Conservation (phyloP, 306 rosid species). For the Lupinus albus region DNA sequence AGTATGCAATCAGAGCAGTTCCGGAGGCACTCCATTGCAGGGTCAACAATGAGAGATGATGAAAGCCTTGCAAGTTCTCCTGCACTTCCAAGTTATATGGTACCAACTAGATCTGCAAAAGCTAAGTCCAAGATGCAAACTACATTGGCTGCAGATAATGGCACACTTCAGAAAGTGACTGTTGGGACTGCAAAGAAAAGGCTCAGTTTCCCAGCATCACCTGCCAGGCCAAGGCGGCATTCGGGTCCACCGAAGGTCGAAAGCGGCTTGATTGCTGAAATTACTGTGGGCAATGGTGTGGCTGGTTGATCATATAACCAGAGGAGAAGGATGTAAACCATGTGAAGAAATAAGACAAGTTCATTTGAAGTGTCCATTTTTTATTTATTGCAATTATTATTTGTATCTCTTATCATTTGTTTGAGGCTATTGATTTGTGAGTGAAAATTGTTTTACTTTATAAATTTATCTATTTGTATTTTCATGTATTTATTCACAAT, state of each 20-base stretch:
- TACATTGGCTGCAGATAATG: constrained; percentile 65
- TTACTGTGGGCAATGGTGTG: constrained; percentile 53
- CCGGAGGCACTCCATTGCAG: constrained; percentile 84
- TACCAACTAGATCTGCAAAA: constrained; percentile 84
- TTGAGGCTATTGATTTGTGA: constrained; percentile 50
- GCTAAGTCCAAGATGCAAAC: constrained; percentile 80
- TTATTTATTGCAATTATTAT: constrained; percentile 43
- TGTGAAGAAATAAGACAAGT: constrained; percentile 41
- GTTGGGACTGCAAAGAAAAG: constrained; percentile 70
- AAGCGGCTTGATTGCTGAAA: constrained; percentile 52
- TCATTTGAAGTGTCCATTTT: constrained; percentile 51
- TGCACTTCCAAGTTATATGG: constrained; percentile 83
- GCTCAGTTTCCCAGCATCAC: constrained; percentile 77
- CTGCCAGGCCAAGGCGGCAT: constrained; percentile 71
- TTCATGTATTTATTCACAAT: constrained; percentile 37
- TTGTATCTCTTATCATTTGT: constrained; percentile 35
- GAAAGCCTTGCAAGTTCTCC: constrained; percentile 80
- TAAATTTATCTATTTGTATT: constrained; percentile 42
- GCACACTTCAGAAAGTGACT: constrained; percentile 57
- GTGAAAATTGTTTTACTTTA: constrained; percentile 45
- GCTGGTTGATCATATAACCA: constrained; percentile 37
- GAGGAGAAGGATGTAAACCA: constrained; percentile 36
- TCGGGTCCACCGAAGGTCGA: constrained; percentile 83
- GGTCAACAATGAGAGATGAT: constrained; percentile 67
- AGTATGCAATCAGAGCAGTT: constrained; percentile 71